Base-by-base conservation (phyloP, 768 basidiomycete genomes). In the Rhodosporidiobolus sp. region DNA sequence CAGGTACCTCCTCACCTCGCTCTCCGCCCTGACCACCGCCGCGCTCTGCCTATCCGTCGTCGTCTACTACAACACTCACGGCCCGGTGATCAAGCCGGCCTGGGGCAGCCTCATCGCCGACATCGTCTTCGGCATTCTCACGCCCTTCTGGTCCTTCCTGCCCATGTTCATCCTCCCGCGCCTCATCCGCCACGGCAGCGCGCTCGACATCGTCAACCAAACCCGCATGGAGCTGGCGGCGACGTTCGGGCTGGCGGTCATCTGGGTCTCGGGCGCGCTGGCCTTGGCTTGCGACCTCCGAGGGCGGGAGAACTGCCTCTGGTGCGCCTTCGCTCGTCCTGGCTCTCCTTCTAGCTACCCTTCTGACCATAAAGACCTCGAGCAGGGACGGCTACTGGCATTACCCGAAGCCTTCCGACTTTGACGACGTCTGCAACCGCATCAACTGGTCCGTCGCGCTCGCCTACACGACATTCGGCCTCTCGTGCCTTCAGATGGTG, bases 371-470 rank as follows among this genome's bases (percentile, higher is more conserved):
- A 1, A 11, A 8, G 10, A 2, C 11, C 2, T 30, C 32, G 24
- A 6, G 32, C 26, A 69, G 68, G 73, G 73, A 74, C 46, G 73
- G 73, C 4, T 74, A 74, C 65, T 74, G 63, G 50, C 73, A 74
- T 65, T 74, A 71, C 62, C 69, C 73, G 22, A 70, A 71, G 58
- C 73, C 73, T 16, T 63, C 61, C 24, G 66, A 68, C 34, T 74
- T 74, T 54, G 61, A 65, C 52, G 38, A 74, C 52, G 69, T 66
- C 56, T 74, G 73, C 73, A 55, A 71, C 52, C 69, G 65, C 48
- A 74, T 74, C 73, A 74, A 74, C 65, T 66, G 63, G 56, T 48
- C 38, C 30, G 69, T 74, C 65, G 67, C 69, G 1, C 62, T 70
- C 48, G 61, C 69, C 24, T 74, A 71, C 69, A 71, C 65, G 32